Evolutionary conservation across 2,329 filamentous ascomycete genomes (phyloP).

Genomic region (Cryphonectria nitschkei): DNA sequence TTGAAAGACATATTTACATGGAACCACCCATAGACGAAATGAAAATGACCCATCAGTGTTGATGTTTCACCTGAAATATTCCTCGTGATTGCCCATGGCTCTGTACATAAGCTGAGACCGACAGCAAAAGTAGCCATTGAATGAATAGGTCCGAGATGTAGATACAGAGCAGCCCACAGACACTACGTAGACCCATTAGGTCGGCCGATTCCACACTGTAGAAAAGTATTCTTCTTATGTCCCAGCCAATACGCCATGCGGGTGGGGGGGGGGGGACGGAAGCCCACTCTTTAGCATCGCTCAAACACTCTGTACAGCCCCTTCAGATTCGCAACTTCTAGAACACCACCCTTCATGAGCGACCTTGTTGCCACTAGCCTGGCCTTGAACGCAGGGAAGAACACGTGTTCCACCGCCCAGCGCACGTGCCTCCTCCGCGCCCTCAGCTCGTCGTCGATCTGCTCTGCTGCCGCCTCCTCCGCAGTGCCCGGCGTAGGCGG

Average conservation of each 20-base stretch:
- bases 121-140: not conserved
- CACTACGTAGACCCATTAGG: not conserved
- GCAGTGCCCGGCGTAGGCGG: conserved; percentile 52
- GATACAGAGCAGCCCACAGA: not conserved
- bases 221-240: not conserved
- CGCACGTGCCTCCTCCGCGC: conserved; percentile 70
- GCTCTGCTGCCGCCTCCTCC: conserved; percentile 36
- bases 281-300: conserved; percentile 64
- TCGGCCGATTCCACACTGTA: not conserved
- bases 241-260: not conserved
- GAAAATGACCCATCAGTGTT: conserved; percentile 28
- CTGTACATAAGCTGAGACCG: not conserved
- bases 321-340: conserved; percentile 91
- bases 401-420: conserved; percentile 77
- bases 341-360: conserved; percentile 72
- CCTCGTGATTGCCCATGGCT: not conserved
- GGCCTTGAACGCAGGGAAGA: conserved; percentile 88
- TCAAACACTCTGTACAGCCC: conserved; percentile 95
- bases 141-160: not conserved
- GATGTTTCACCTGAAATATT: not conserved
- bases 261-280: not conserved
- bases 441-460: conserved; percentile 55
- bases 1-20: conserved; percentile 20
- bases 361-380: conserved; percentile 80
- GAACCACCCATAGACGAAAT: conserved; percentile 27